A percentile compares a stretch with the other conserved stretches of the same genome.
phyloP scores from a whole-genome alignment of 345 rosid genomes.

The Salix purpurea region DNA sequence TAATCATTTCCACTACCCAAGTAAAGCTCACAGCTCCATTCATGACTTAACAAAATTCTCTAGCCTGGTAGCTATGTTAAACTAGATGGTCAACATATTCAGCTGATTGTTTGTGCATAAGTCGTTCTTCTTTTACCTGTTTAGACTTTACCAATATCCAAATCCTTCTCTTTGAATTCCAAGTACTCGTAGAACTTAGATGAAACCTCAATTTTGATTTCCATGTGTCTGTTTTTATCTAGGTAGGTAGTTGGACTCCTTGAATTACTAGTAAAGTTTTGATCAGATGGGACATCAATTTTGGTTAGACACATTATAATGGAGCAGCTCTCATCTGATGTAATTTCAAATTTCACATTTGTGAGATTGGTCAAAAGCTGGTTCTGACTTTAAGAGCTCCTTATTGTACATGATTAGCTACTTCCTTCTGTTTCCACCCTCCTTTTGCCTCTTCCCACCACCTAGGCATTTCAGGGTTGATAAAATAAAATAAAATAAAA shows the following conservation, averaged over 20 bases:
- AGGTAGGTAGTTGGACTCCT: not conserved
- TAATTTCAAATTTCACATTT: not conserved
- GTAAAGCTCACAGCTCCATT: not conserved
- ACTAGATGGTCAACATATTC: not conserved
- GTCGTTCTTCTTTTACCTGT: not conserved
- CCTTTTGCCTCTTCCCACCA: not conserved
- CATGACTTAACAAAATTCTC: not conserved
- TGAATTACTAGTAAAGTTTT: not conserved
- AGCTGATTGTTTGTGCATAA: not conserved
- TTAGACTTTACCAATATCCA: not conserved
- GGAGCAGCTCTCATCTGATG: not conserved
- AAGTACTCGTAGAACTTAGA: not conserved
- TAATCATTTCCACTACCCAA: not conserved
- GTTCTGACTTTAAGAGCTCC: not conserved
- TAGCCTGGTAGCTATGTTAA: not conserved
- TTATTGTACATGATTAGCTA: not conserved
- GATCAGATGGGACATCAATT: not conserved
- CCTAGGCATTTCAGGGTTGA: not conserved
- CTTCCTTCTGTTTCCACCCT: not conserved
- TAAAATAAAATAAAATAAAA: not conserved
- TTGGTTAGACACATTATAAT: not conserved
- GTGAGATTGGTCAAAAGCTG: not conserved
- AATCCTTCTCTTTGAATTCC: not conserved
- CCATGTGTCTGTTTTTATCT: not conserved
- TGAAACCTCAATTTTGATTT: not conserved